phyloP scores from a whole-genome alignment of 495 filamentous ascomycete species.

The Aspergillus avenaceus region DNA sequence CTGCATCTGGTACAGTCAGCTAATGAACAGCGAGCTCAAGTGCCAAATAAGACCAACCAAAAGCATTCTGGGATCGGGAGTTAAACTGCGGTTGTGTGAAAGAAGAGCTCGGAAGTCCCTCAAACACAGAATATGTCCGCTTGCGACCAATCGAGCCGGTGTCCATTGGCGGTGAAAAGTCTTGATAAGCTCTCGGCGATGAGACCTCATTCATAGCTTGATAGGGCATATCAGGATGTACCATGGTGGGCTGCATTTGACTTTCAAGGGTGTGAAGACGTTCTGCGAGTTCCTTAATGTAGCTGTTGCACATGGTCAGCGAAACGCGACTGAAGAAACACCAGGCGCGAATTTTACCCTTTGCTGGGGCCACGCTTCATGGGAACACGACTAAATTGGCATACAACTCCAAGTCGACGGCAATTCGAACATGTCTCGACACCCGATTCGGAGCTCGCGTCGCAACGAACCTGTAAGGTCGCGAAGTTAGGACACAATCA shows the following conservation, averaged over 20 bases:
- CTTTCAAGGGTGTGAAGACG: constrained; percentile 80
- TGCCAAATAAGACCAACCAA: constrained; percentile 19
- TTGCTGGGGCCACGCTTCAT: constrained; percentile 96
- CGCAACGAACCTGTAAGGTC: constrained; percentile 70
- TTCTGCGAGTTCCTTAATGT: constrained; percentile 95
- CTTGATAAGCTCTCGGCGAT: constrained; percentile 40
- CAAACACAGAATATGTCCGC: constrained; percentile 54
- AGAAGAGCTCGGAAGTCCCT: constrained; percentile 44
- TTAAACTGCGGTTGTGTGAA: constrained; percentile 44
- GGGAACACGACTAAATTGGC: constrained; percentile 87
- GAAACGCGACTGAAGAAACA: constrained; percentile 3
- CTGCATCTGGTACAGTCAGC: constrained; percentile 28
- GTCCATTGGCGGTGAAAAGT: constrained; percentile 47
- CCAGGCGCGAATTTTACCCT: constrained; percentile 53
- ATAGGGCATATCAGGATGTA: constrained; percentile 44
- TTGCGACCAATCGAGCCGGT: constrained; percentile 41
- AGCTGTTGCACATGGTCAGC: constrained; percentile 48
- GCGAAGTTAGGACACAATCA: constrained; percentile 17
- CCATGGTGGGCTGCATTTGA: constrained; percentile 48
- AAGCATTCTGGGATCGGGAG: constrained; percentile 37
- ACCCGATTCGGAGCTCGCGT: constrained; percentile 75
- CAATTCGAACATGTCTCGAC: constrained; percentile 84
- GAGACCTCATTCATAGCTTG: constrained; percentile 46
- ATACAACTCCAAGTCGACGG: constrained; percentile 68
- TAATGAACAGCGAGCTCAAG: constrained; percentile 4